phyloP scores from a whole-genome alignment of 495 filamentous ascomycete genomes.

The Penicillium parvum region DNA sequence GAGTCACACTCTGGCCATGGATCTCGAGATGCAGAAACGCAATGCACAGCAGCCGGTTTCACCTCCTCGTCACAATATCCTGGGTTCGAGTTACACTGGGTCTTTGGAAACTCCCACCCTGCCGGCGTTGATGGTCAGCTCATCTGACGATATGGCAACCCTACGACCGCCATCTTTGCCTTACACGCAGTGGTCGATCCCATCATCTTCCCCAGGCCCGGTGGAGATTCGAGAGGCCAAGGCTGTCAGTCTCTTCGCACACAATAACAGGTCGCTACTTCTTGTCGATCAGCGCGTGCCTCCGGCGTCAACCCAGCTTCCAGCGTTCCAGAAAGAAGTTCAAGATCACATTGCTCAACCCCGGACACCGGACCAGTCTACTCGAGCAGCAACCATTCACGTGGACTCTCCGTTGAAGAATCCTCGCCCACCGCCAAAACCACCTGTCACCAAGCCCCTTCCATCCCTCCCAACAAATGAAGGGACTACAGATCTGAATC shows the following conservation, averaged over 20 bases:
- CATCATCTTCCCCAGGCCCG: conserved; percentile 47
- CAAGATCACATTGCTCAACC: conserved; percentile 10
- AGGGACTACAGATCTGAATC: conserved; percentile 34
- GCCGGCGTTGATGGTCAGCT: conserved; percentile 26
- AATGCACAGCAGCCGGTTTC: conserved; percentile 21
- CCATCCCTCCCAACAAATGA: conserved; percentile 67
- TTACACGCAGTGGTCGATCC: conserved; percentile 45
- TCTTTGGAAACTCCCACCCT: conserved; percentile 19
- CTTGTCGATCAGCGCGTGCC: conserved; percentile 65
- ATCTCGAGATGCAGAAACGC: conserved; percentile 26
- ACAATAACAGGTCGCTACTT: conserved; percentile 79
- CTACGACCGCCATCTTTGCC: conserved; percentile 44
- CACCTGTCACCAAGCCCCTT: conserved; percentile 68
- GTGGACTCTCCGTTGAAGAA: conserved; percentile 71
- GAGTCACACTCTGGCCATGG: conserved; percentile 49
- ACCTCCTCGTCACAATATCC: conserved; percentile 21
- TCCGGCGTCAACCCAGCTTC: conserved; percentile 22
- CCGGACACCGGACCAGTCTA: conserved; percentile 34
- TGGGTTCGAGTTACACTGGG: conserved; percentile 4
- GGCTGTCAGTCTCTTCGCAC: conserved; percentile 76
- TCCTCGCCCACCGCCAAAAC: conserved; percentile 65
- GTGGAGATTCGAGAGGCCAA: conserved; percentile 68
- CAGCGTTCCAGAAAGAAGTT: conserved; percentile 20
- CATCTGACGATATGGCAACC: conserved; percentile 31
- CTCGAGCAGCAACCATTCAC: conserved; percentile 42